Evolutionary conservation across 208 protist species (phyloP), one percentile per base, ranked within the genome.

Genomic region (Borovskyia barvae): DNA sequence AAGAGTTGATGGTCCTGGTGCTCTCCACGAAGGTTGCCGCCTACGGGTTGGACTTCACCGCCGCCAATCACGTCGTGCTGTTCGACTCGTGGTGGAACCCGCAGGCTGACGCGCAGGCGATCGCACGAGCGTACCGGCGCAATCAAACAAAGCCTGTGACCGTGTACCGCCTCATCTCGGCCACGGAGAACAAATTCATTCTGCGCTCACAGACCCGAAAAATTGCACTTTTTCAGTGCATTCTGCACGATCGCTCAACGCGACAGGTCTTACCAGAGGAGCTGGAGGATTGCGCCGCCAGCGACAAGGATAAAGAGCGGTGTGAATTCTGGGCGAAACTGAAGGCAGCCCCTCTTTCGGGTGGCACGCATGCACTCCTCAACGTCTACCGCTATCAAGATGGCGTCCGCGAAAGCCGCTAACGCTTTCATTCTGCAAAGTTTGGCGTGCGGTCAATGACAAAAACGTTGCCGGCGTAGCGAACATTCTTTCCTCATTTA

Each of bases 81-180:
- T 99, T 98, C 72, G 98, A 99, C 63, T 92, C 80, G n/a, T 98
- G 98, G 87, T 98, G 97, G 97, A 98, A 99, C 65, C 97, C 98
- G 12, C 97, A 99, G 67, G 98, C 98, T 37, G 98, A 99, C 61
- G 70, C 98, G 4, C 97, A 99, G 68, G 96, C 94, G 25, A 76
- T 94, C 61, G 93, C 94, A 53, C 82, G 99, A 28, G 94, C 93
- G 1, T 99, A 99, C 80, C 79, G 99, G 19, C 97, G 99, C 5
- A 99, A 99, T 32, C 98, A 99, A 69, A 93, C 66, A 28, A 92
- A 93, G 39, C 66, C 80, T 11, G 98, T 99, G 12, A 97, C 90
- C 40, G 97, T 99, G 28, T 99, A 99, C 78, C 84, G 98, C 20
- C 75, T 99, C 29, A 82, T 82, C 32, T 89, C 85, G 0, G 56